Conservation (phyloP, 2,329 filamentous ascomycete genomes). For the Alternaria consortialis region DNA sequence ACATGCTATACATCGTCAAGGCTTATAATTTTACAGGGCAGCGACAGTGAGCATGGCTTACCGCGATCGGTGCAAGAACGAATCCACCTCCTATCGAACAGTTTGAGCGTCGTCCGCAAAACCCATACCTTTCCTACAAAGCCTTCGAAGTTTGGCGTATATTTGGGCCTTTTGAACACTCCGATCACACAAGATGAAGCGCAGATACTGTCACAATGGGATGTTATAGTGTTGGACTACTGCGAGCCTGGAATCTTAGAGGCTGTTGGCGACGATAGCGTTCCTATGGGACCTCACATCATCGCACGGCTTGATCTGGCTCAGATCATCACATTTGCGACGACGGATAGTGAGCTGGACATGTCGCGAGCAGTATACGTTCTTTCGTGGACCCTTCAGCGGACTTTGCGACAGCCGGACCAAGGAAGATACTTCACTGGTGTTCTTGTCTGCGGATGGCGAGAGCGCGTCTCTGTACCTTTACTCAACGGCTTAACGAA, state of each 20-base stretch:
- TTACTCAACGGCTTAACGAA: slow-evolving; percentile 44
- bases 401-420: slow-evolving; percentile 35
- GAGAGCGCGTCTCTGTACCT: slow-evolving; percentile 36
- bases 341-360: slow-evolving; percentile 35
- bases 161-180: slow-evolving; percentile 40
- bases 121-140: slow-evolving; percentile 34
- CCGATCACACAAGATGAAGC: slow-evolving; percentile 39
- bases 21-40: slow-evolving; percentile 27
- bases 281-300: slow-evolving; percentile 41
- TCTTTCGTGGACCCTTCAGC: slow-evolving; percentile 35
- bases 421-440: slow-evolving; percentile 44
- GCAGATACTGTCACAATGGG: slow-evolving; percentile 44
- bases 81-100: slow-evolving; percentile 37
- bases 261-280: slow-evolving; percentile 33
- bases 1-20: not conserved
- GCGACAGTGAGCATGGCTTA: slow-evolving; percentile 24
- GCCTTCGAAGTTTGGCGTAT: slow-evolving; percentile 49
- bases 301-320: slow-evolving; percentile 45
- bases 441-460: slow-evolving; percentile 47
- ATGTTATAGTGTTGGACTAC: slow-evolving; percentile 45
- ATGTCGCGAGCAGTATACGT: slow-evolving; percentile 38
- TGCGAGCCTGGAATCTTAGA: slow-evolving; percentile 43
- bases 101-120: slow-evolving; percentile 29
- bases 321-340: slow-evolving; percentile 31
- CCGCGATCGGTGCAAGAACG: slow-evolving; percentile 44